Evolutionary conservation across 108 stramenopile species (phyloP), one percentile per base, ranked within the genome.

Genomic region (Pseudonitzschia delicatissima): DNA sequence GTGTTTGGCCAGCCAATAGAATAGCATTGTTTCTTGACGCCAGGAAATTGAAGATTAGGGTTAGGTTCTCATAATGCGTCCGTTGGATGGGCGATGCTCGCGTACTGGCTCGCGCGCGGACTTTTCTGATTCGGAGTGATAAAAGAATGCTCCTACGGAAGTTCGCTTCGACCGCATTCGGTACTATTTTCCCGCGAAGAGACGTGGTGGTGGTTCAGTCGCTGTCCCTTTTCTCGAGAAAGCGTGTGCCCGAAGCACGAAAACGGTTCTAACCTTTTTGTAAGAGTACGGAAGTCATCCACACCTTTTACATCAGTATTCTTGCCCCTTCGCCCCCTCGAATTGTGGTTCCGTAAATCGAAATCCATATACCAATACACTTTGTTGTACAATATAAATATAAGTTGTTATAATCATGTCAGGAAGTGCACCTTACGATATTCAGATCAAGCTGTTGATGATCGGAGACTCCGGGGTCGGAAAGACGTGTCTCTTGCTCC

Each of bases 381-480:
- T n/a, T n/a, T n/a, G n/a, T n/a, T n/a, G 9, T 2, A 48, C 47
- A 21, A 7, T 0, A 18, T 33, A 55, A n/a, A 32, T 15, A 42
- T 42, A 18, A 4, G n/a, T 12, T 31, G 32, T 8, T 9, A 9
- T 61, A 29, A 61, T 42, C 60, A 61, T 61, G 60, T 70, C 69
- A 42, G 83, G 76, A 64, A 77, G 72, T 47, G 86, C 86, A 62
- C 93, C 93, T 9, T 97, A 94, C 72, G 99, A 99, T 74, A 97
- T 98, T 82, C 97, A 98, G 77, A 91, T 96, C 84, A 98, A 99
- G 73, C 88, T 99, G 71, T 89, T 99, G 61, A 99, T 97, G 96
- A 99, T 99, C 72, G 99, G 99, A 47, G 97, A 99, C 74, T 87
- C 86, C 72, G 90, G 96, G 52, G 97, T 98, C 42, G 98, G 98